Percentiles rank a stretch among this genome's conserved stretches.
Evolutionary conservation across 1,284 basidiomycete species (phyloP).

Genomic region (Cerrena zonata): DNA sequence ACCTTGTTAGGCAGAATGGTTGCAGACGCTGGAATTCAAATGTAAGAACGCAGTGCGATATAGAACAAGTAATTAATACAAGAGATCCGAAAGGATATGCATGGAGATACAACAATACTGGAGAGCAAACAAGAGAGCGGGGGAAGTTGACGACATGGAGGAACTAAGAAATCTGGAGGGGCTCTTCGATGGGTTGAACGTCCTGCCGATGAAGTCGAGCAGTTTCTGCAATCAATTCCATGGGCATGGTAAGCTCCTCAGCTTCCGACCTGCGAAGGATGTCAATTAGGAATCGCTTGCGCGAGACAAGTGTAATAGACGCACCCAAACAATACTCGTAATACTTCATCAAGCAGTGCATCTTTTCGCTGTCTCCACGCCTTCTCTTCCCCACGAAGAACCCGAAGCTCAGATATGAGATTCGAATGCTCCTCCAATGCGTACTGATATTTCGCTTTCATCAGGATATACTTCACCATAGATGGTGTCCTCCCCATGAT

Average conservation of each 20-base stretch:
- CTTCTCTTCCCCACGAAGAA: conserved; percentile 45
- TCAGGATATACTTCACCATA: conserved; percentile 67
- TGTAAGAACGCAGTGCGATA: too few species aligned
- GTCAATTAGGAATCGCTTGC: too few species aligned
- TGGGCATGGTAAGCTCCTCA: neutral
- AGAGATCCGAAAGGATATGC: too few species aligned
- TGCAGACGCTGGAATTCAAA: too few species aligned
- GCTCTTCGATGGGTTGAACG: neutral
- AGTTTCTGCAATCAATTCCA: neutral
- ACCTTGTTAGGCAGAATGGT: too few species aligned
- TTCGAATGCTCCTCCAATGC: conserved; percentile 56
- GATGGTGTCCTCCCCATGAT: conserved; percentile 56
- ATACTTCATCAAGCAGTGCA: conserved; percentile 24
- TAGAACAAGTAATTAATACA: too few species aligned
- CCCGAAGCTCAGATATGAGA: conserved; percentile 57
- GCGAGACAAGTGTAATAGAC: too few species aligned
- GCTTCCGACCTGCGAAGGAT: neutral
- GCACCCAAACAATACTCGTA: conserved; percentile 25
- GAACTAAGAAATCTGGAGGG: too few species aligned
- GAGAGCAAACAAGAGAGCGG: too few species aligned
- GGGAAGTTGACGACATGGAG: too few species aligned
- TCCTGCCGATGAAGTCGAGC: neutral
- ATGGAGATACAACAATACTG: too few species aligned
- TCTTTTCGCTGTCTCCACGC: conserved; percentile 28
- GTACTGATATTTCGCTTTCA: conserved; percentile 69